Evolutionary conservation across 768 basidiomycete genomes (phyloP).

Genomic region (Amylocystis lapponica): DNA sequence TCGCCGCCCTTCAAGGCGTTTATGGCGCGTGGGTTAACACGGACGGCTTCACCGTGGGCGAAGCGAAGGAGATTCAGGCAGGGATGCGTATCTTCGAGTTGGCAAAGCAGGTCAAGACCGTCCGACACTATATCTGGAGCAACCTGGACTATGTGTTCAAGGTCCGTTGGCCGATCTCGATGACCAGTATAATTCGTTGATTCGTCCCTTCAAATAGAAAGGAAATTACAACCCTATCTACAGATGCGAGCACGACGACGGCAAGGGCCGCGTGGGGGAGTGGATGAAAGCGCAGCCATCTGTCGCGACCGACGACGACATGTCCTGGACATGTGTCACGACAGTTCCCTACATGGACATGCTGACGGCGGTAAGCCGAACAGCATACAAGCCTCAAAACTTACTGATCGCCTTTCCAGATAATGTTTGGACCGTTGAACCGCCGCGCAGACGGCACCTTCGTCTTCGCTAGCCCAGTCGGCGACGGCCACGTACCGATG

Average conservation of each 20-base stretch:
- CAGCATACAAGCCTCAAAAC: background rate
- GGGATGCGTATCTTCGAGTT: conserved; percentile 38
- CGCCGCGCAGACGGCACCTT: conserved; percentile 22
- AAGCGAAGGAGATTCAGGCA: conserved; percentile 33
- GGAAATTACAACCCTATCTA: conserved; percentile 24
- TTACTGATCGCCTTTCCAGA: background rate
- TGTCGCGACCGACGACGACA: conserved; percentile 4
- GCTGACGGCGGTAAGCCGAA: conserved; percentile 1
- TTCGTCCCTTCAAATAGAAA: conserved; percentile 12
- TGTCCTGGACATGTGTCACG: conserved; percentile 9
- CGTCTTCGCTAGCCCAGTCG: conserved; percentile 24
- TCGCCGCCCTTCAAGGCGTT: conserved; percentile 28
- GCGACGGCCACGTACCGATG: conserved; percentile 24
- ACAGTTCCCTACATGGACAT: conserved; percentile 7
- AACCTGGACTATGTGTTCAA: conserved; percentile 37
- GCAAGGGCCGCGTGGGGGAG: conserved; percentile 36
- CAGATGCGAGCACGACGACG: conserved; percentile 35
- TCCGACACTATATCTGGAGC: conserved; percentile 38
- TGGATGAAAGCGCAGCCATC: conserved; percentile 31
- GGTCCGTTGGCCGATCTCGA: conserved; percentile 24
- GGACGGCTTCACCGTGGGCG: conserved; percentile 33
- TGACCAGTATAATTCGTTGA: conserved; percentile 2
- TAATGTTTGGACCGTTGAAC: conserved; percentile 18
- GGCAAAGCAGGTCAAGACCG: conserved; percentile 27
- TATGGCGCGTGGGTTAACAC: conserved; percentile 37